Conservation (phyloP, 1,284 basidiomycete species). For the Uromyces viciae-fabae region DNA sequence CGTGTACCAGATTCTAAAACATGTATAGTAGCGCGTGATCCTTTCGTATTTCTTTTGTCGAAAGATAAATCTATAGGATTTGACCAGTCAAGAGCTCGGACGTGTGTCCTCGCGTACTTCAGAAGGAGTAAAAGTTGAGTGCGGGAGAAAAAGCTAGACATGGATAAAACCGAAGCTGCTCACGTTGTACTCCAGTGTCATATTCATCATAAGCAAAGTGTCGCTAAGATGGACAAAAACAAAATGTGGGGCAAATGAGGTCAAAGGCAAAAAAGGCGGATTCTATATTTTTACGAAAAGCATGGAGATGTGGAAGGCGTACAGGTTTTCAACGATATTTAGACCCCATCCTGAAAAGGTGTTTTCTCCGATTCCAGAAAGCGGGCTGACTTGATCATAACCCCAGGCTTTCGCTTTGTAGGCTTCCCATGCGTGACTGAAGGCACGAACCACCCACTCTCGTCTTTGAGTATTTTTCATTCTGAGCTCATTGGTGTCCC, state of each 20-base stretch:
- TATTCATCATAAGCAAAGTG: conserved; percentile 45
- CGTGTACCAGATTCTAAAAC: conserved; percentile 30
- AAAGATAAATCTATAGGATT: not conserved
- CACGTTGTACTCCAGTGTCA: conserved; percentile 44
- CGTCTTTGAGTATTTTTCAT: conserved; percentile 13
- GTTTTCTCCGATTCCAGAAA: conserved; percentile 19
- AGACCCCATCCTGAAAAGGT: conserved; percentile 40
- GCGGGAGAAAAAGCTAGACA: not conserved
- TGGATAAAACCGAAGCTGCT: not conserved
- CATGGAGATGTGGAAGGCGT: not conserved
- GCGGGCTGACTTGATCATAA: conserved; percentile 29
- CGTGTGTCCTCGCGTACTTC: conserved; percentile 42
- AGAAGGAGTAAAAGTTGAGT: not conserved
- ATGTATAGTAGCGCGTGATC: conserved; percentile 26
- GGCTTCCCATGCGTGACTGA: conserved; percentile 44
- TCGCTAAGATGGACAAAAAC: conserved; percentile 1
- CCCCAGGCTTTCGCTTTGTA: conserved; percentile 45
- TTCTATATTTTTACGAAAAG: not conserved
- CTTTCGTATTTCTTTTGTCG: not conserved
- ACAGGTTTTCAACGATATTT: conserved; percentile 39
- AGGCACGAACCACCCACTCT: conserved; percentile 39
- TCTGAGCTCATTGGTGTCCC: conserved; percentile 14
- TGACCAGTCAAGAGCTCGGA: conserved; percentile 42
- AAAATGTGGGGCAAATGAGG: not conserved
- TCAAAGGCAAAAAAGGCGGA: not conserved